phyloP scores from a whole-genome alignment of 2,329 filamentous ascomycete genomes.

The Cryphonectria naterciae region DNA sequence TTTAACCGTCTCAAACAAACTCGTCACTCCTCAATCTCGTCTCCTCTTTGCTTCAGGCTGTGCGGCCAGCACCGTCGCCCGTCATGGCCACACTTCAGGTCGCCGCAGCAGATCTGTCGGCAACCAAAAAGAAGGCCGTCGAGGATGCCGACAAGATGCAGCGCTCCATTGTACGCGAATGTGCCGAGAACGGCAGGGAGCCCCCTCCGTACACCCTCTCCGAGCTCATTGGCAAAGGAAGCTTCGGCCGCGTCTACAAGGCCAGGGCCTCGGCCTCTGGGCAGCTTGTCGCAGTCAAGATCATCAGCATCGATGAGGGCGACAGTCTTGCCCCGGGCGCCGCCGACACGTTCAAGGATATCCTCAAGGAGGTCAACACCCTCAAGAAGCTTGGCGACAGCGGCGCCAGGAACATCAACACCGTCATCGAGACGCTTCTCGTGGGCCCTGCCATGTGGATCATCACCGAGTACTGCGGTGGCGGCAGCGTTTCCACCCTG shows the following conservation, averaged over 20 bases:
- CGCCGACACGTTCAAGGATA: slow-evolving; percentile 70
- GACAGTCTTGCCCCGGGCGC: slow-evolving; percentile 69
- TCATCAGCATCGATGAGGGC: slow-evolving; percentile 80
- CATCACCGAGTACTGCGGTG: slow-evolving; percentile 83
- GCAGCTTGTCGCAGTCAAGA: slow-evolving; percentile 71
- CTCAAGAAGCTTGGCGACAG: slow-evolving; percentile 74
- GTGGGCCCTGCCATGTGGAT: slow-evolving; percentile 85
- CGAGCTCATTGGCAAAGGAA: slow-evolving; percentile 71
- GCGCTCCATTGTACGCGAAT: slow-evolving; percentile 59
- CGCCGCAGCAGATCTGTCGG: slow-evolving; percentile 37
- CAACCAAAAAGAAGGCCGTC: slow-evolving; percentile 51
- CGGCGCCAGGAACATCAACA: slow-evolving; percentile 78
- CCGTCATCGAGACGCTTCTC: slow-evolving; percentile 77
- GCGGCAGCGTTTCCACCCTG: slow-evolving; percentile 77
- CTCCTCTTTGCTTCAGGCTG: not conserved
- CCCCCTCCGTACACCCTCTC: slow-evolving; percentile 64
- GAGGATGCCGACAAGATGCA: slow-evolving; percentile 70
- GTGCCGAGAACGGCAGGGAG: slow-evolving; percentile 57
- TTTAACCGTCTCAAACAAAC: not conserved
- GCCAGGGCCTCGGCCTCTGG: slow-evolving; percentile 45
- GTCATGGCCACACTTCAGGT: slow-evolving; percentile 41
- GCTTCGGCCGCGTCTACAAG: slow-evolving; percentile 71
- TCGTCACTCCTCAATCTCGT: not conserved
- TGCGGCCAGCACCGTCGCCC: not conserved
- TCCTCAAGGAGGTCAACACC: slow-evolving; percentile 70